Conservation (phyloP, 176 grass and related monocot genomes). For the Oryza meridionalis region DNA sequence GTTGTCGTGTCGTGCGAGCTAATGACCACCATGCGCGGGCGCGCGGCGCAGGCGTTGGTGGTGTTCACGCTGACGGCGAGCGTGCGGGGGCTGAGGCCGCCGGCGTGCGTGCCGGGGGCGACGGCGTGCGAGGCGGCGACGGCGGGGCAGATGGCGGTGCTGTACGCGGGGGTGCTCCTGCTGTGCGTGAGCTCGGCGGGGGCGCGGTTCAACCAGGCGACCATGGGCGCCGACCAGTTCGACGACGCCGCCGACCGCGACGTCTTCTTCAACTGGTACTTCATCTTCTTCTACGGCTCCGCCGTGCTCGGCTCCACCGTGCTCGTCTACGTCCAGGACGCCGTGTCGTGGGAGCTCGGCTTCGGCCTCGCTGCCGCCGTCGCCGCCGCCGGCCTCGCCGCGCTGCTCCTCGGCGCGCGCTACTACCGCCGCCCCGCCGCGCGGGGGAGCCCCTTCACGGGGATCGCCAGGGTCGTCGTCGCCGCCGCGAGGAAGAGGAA, state of each 20-base stretch:
- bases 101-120: conserved; percentile 24
- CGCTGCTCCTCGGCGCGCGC: conserved; percentile 53
- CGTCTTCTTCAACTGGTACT: conserved; percentile 86
- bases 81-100: conserved; percentile 38
- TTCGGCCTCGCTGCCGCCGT: conserved; percentile 44
- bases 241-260: conserved; percentile 51
- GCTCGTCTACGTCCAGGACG: conserved; percentile 73
- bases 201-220: conserved; percentile 67
- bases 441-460: conserved; percentile 72
- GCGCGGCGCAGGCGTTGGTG: conserved; percentile 48
- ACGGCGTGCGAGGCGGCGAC: conserved; percentile 43
- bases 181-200: conserved; percentile 62
- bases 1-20: no score
- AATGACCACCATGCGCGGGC: no score
- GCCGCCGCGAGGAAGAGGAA: conserved; percentile 62
- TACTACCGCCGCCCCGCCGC: conserved; percentile 51
- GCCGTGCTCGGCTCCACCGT: conserved; percentile 56
- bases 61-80: conserved; percentile 68
- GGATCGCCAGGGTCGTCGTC: conserved; percentile 54
- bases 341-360: conserved; percentile 56
- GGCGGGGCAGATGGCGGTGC: conserved; percentile 42
- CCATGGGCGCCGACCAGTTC: conserved; percentile 82
- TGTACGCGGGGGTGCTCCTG: conserved; percentile 55
- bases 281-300: conserved; percentile 59
- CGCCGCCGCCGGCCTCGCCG: conserved; percentile 34